phyloP scores from a whole-genome alignment of 495 filamentous ascomycete genomes.

The Lasiosphaeriaceae sp. region DNA sequence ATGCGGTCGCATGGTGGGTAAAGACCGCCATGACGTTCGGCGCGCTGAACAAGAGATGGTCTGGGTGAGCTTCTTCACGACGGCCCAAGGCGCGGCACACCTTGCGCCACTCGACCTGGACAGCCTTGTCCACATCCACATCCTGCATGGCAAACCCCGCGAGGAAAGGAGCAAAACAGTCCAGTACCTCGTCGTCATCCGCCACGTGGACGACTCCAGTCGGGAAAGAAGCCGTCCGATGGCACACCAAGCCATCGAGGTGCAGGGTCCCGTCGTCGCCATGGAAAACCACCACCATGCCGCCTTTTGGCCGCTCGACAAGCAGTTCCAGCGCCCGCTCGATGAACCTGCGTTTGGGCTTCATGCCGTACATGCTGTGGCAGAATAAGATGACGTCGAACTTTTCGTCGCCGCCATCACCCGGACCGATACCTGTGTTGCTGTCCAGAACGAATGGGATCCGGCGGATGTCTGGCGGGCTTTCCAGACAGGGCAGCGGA shows the following conservation, averaged over 20 bases:
- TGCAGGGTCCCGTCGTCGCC: too few species aligned
- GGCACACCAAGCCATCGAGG: slow-evolving; percentile 48
- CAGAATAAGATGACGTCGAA: slow-evolving; percentile 60
- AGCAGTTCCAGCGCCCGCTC: slow-evolving; percentile 50
- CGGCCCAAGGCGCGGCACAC: slow-evolving; percentile 50
- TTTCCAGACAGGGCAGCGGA: slow-evolving; percentile 48
- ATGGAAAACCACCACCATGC: slow-evolving; percentile 55
- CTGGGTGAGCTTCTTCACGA: slow-evolving; percentile 36
- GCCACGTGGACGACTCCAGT: slow-evolving; percentile 43
- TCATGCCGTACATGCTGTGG: slow-evolving; percentile 64
- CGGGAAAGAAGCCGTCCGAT: slow-evolving; percentile 51
- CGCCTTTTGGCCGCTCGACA: slow-evolving; percentile 37
- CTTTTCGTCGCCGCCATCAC: slow-evolving; percentile 29
- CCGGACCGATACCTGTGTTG: background rate
- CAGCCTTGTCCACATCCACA: too few species aligned
- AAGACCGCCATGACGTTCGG: slow-evolving; percentile 53
- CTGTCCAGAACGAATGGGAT: slow-evolving; percentile 41
- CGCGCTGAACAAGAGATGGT: slow-evolving; percentile 49
- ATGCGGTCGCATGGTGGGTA: slow-evolving; percentile 43
- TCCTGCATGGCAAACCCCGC: slow-evolving; percentile 51
- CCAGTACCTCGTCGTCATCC: slow-evolving; percentile 46
- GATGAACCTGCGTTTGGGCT: slow-evolving; percentile 45
- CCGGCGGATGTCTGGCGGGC: slow-evolving; percentile 40
- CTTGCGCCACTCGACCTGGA: slow-evolving; percentile 52
- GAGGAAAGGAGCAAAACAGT: slow-evolving; percentile 52